These are phyloP conservation scores for Moricandia moricandioides DNA, from an alignment of 345 rosid genomes.

Conservation along the genomic window DNA sequence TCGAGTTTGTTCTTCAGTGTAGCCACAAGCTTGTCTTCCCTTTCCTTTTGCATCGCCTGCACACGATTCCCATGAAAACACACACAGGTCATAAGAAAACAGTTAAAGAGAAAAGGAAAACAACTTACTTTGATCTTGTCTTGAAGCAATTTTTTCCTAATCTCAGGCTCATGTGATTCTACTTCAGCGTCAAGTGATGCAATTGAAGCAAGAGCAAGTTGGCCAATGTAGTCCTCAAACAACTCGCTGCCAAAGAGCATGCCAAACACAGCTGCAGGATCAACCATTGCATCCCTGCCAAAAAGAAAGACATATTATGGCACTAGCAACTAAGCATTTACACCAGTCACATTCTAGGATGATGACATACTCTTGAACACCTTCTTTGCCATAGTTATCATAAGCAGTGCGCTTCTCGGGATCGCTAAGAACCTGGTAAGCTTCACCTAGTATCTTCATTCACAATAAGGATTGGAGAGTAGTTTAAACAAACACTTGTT, in stretches of 20 bases:
- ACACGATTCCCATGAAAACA: not conserved
- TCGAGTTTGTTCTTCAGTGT: slow-evolving; percentile 62
- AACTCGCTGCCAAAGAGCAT: slow-evolving; percentile 87
- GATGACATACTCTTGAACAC: slow-evolving; percentile 31
- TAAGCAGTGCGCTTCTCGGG: slow-evolving; percentile 83
- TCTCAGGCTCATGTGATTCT: slow-evolving; percentile 50
- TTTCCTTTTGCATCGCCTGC: slow-evolving; percentile 74
- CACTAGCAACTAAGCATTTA: not conserved
- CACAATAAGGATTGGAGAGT: not conserved
- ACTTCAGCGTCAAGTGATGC: slow-evolving; percentile 56
- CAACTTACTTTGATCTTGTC: slow-evolving; percentile 67
- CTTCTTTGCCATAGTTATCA: slow-evolving; percentile 83
- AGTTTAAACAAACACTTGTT: not conserved
- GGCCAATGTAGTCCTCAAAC: slow-evolving; percentile 91
- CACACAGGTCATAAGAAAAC: not conserved
- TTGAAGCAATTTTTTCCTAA: slow-evolving; percentile 46
- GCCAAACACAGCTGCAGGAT: slow-evolving; percentile 88
- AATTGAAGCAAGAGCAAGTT: slow-evolving; percentile 74
- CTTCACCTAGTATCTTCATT: slow-evolving; percentile 82
- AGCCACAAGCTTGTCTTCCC: slow-evolving; percentile 66
- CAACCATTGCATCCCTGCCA: slow-evolving; percentile 77
- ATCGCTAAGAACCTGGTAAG: slow-evolving; percentile 90
- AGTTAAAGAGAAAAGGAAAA: not conserved
- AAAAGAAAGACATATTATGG: not conserved
- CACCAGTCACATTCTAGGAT: not conserved